These are phyloP conservation scores for Pulveroboletus sp. DNA, from an alignment of 768 basidiomycete genomes.

Conservation along the genomic window DNA sequence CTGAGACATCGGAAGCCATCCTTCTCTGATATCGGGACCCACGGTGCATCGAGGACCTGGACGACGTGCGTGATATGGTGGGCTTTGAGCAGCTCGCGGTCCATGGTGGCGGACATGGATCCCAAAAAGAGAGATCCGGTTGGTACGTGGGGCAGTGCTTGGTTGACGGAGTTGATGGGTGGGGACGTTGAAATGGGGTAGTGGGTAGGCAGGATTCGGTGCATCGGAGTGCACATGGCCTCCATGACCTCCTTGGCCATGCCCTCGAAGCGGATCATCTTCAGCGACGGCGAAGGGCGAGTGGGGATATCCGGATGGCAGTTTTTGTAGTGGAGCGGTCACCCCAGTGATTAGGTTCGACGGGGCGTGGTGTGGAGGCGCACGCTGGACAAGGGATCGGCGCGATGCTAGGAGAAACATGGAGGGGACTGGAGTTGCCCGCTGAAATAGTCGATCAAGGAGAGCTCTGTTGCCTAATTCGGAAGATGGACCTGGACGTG, in stretches of 20 bases:
- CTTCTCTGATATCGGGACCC: slow-evolving; percentile 47
- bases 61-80: slow-evolving; percentile 56
- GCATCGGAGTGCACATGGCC: slow-evolving; percentile 85
- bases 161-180: slow-evolving; percentile 14
- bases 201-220: slow-evolving; percentile 54
- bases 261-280: slow-evolving; percentile 76
- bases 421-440: not conserved
- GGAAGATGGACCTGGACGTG: slow-evolving; percentile 15
- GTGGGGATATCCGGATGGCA: not conserved
- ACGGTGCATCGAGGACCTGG: slow-evolving; percentile 62
- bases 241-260: slow-evolving; percentile 73
- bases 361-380: too few species aligned
- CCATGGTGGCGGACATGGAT: slow-evolving; percentile 56
- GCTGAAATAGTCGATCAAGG: slow-evolving; percentile 31
- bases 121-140: slow-evolving; percentile 65
- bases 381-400: not conserved
- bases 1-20: slow-evolving; percentile 53
- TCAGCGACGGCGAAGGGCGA: not conserved
- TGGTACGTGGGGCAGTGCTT: slow-evolving; percentile 7
- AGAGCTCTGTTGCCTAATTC: slow-evolving; percentile 22
- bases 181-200: slow-evolving; percentile 18
- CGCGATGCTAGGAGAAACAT: slow-evolving; percentile 12
- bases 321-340: slow-evolving; percentile 4
- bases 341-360: too few species aligned
- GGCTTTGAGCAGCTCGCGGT: slow-evolving; percentile 45